Conservation (phyloP, 768 basidiomycete species). For the Pleurotus pulmonarius region DNA sequence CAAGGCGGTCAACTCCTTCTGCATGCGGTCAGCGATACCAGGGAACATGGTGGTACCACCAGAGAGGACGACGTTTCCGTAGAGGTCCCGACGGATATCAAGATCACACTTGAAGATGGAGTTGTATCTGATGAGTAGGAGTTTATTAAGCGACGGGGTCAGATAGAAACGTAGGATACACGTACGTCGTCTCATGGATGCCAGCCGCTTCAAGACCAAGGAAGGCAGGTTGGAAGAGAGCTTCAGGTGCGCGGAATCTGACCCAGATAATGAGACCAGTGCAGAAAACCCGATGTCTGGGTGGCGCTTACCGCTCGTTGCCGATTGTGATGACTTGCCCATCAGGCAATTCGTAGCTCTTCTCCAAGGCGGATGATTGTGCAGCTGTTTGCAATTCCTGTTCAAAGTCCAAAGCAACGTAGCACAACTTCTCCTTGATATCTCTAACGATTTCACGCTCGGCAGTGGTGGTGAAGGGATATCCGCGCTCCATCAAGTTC, state of each 20-base stretch:
- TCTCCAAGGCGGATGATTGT: slow-evolving; percentile 85
- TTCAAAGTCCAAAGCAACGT: slow-evolving; percentile 92
- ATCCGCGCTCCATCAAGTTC: slow-evolving; percentile 86
- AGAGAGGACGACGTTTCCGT: slow-evolving; percentile 82
- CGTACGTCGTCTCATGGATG: slow-evolving; percentile 87
- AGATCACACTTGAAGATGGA: slow-evolving; percentile 87
- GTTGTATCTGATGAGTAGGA: slow-evolving; percentile 51
- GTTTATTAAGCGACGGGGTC: background rate
- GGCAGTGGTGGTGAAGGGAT: slow-evolving; percentile 90
- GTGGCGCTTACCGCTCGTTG: slow-evolving; percentile 80
- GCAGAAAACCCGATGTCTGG: slow-evolving; percentile 48
- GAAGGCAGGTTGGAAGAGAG: slow-evolving; percentile 91
- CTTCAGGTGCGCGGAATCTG: slow-evolving; percentile 90
- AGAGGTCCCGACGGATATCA: slow-evolving; percentile 78
- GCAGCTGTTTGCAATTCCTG: slow-evolving; percentile 91
- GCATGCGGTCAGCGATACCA: slow-evolving; percentile 94
- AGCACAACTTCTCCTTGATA: slow-evolving; percentile 97
- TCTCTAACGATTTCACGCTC: slow-evolving; percentile 94
- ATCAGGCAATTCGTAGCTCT: slow-evolving; percentile 89
- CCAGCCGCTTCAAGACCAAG: slow-evolving; percentile 86
- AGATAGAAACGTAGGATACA: slow-evolving; percentile 27
- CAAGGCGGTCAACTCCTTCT: slow-evolving; percentile 85
- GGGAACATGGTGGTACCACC: slow-evolving; percentile 96
- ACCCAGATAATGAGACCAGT: slow-evolving; percentile 39
- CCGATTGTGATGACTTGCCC: slow-evolving; percentile 96